These are phyloP conservation scores for Sclerotiophoma versabilis DNA, from an alignment of 2,329 filamentous ascomycete species.

Conservation along the genomic window DNA sequence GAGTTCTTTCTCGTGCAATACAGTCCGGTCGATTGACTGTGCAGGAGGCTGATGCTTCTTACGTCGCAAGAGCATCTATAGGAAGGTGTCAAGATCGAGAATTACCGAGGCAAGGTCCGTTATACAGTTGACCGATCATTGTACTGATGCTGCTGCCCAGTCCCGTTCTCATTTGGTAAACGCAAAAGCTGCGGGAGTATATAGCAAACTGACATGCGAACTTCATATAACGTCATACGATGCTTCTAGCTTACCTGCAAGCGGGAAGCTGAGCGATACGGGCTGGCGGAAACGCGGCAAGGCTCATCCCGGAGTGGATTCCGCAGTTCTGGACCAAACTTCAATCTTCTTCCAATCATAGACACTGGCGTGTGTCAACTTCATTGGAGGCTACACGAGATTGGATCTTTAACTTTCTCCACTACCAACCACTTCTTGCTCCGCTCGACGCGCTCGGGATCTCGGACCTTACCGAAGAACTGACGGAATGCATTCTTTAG, in stretches of 20 bases:
- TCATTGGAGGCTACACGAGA: neutral
- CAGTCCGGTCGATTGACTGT: neutral
- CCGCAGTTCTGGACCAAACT: constrained; percentile 3
- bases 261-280: neutral
- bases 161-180: too few species aligned
- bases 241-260: neutral
- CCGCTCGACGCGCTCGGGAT: neutral
- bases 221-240: too few species aligned
- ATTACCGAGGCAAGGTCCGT: too few species aligned
- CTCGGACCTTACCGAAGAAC: neutral
- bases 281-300: constrained; percentile 6
- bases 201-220: too few species aligned
- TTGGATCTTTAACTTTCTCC: neutral
- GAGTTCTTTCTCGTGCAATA: neutral
- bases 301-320: constrained; percentile 3
- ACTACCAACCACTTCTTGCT: neutral
- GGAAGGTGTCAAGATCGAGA: too few species aligned
- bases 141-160: too few species aligned
- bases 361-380: neutral
- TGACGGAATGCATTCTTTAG: neutral
- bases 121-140: too few species aligned
- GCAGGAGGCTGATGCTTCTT: too few species aligned
- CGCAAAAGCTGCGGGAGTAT: too few species aligned
- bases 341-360: neutral
- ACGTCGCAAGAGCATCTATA: too few species aligned